These are phyloP conservation scores for Termitomyces eurrhizus DNA, from an alignment of 768 basidiomycete species.

Conservation along the genomic window DNA sequence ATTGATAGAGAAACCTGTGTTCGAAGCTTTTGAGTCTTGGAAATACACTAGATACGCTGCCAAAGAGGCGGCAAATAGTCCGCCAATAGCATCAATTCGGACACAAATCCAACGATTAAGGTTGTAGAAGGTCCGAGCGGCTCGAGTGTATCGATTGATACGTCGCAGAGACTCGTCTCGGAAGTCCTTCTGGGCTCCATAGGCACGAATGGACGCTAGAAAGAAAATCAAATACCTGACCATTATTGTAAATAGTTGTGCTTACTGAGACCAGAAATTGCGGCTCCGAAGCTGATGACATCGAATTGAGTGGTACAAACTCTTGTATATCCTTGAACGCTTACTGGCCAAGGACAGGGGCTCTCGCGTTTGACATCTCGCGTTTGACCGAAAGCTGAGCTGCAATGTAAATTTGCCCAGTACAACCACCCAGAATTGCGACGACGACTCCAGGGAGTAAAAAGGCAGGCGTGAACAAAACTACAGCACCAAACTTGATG, in stretches of 20 bases:
- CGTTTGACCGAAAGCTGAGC: constrained; percentile 46
- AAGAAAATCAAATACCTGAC: background rate
- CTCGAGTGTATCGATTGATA: constrained; percentile 50
- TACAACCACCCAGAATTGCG: constrained; percentile 36
- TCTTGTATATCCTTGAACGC: constrained; percentile 24
- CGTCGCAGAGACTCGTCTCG: constrained; percentile 40
- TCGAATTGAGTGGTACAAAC: constrained; percentile 5
- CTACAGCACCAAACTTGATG: constrained; percentile 39
- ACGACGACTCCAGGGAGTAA: constrained; percentile 41
- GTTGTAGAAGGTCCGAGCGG: constrained; percentile 47
- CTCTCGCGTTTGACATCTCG: constrained; percentile 41
- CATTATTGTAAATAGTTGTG: background rate
- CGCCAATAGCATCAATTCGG: constrained; percentile 56
- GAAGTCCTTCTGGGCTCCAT: constrained; percentile 51
- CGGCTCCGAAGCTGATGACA: constrained; percentile 39
- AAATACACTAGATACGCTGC: constrained; percentile 54
- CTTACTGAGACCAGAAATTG: constrained; percentile 54
- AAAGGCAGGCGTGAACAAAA: constrained; percentile 43
- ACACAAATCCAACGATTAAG: constrained; percentile 45
- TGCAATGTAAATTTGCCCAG: constrained; percentile 41
- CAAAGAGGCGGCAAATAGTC: constrained; percentile 48
- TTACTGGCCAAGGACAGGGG: constrained; percentile 34
- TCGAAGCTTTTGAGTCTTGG: constrained; percentile 34
- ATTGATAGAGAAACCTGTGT: constrained; percentile 50
- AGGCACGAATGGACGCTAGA: constrained; percentile 59